phyloP scores from a whole-genome alignment of 305 asterid genomes.

The Fraxinus baroniana region DNA sequence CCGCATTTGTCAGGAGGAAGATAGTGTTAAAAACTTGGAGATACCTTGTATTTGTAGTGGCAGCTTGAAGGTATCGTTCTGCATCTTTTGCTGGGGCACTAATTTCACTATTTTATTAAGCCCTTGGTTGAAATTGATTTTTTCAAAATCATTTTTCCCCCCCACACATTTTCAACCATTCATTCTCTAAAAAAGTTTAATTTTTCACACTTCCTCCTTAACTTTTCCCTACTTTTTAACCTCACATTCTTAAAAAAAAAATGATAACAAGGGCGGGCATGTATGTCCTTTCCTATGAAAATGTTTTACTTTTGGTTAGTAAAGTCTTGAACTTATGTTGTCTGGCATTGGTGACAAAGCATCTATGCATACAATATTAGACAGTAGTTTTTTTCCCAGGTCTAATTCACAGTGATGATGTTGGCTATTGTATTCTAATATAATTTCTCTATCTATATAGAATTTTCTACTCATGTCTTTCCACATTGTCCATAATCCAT shows the following conservation, averaged over 20 bases:
- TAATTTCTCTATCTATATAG: not conserved
- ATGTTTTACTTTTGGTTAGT: not conserved
- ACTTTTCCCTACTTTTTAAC: not conserved
- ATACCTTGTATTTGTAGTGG: conserved; percentile 52
- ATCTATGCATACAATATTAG: not conserved
- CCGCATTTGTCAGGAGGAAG: conserved; percentile 61
- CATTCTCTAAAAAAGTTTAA: not conserved
- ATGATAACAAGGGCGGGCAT: not conserved
- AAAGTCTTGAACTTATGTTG: not conserved
- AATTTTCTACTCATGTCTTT: not conserved
- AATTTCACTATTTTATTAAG: not conserved
- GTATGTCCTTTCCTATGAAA: not conserved
- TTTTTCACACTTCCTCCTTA: not conserved
- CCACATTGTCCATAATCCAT: not conserved
- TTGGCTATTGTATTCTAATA: not conserved
- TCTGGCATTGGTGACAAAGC: not conserved
- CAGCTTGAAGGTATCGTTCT: conserved; percentile 43
- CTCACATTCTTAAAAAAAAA: not conserved
- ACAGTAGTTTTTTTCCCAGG: not conserved
- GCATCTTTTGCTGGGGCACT: not conserved
- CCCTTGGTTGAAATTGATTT: not conserved
- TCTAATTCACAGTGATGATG: not conserved
- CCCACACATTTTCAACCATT: not conserved
- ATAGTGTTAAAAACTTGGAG: conserved; percentile 40
- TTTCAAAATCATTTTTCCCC: not conserved